These are phyloP conservation scores for Vicia villosa DNA, from an alignment of 306 rosid genomes.

Conservation along the genomic window DNA sequence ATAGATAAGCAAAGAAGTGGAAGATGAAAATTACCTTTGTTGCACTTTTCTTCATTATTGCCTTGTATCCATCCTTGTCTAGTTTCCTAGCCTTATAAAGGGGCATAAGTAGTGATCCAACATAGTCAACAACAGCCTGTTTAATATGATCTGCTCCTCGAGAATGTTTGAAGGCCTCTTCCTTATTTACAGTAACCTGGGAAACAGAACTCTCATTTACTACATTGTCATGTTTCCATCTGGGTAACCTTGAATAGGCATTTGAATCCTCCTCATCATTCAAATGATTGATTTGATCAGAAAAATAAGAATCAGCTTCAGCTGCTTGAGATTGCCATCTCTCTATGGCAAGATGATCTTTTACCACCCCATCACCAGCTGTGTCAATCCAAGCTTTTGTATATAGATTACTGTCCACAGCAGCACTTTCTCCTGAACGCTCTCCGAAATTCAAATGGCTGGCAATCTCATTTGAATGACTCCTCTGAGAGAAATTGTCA, in stretches of 20 bases:
- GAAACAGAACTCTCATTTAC: conserved; percentile 92
- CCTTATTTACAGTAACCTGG: conserved; percentile 89
- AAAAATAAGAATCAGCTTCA: conserved; percentile 77
- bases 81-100: conserved; percentile 96
- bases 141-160: conserved; percentile 94
- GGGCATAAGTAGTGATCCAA: conserved; percentile 95
- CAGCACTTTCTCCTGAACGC: conserved; percentile 96
- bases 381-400: conserved; percentile 99
- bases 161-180: conserved; percentile 55
- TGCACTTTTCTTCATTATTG: conserved; percentile 98
- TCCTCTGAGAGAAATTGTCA: conserved; percentile 86
- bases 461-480: conserved; percentile 92
- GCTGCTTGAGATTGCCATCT: conserved; percentile 99
- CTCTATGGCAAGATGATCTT: conserved; percentile 92
- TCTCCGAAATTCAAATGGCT: conserved; percentile 85
- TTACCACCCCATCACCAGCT: conserved; percentile 76
- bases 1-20: conserved; percentile 24
- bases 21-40: conserved; percentile 69
- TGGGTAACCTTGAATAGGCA: conserved; percentile 68
- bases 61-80: conserved; percentile 94
- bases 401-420: conserved; percentile 82
- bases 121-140: conserved; percentile 98
- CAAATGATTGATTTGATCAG: conserved; percentile 49
- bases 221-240: conserved; percentile 69
- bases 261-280: conserved; percentile 95